Evolutionary conservation across 495 filamentous ascomycete genomes (phyloP), one percentile per base, ranked within the genome.

Genomic region (Talaromyces adpressus): DNA sequence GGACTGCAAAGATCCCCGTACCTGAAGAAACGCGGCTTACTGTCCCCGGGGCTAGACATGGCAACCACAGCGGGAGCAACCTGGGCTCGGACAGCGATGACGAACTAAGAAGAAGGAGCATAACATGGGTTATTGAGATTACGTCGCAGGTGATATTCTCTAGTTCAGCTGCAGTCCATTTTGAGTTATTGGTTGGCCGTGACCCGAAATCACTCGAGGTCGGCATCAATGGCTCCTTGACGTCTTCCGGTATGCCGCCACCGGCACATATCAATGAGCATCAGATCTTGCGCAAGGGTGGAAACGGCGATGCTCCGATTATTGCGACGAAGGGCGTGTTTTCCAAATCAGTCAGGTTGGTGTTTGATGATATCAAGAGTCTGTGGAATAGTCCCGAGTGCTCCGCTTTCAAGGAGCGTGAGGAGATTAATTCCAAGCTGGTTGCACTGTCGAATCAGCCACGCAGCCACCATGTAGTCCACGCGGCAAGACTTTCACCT

Each of bases 141-240:
- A 75, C 91, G 32, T 93, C 90, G 3, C 94, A 98, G 75, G 89
- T 96, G 49, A 83, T 98, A 47, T 98, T 98, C 68, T 97, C 93
- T 8, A 82, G 80, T 32, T 90, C 88, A 34, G 94, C 93, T 5
- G 87, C 88, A 1, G 92, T 98, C n/a, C 85, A 89, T 65, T 98
- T 91, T 72, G 94, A 98, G 72, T 70, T 98, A 16, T 68, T 97
- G 58, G 83, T 98, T 49, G 89, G 88, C 22, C 84, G 93, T 34
- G 93, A 98, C 72, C 88, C 92, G 69, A 91, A 87, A 67, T 91
- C 89, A 47, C 66, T 97, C 34, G 87, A 83, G 58, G 75, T 90
- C 18, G 85, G 88, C 63, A 65, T 65, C 70, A 83, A 61, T 70
- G 77, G 70, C 60, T 68, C 64, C 3, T 73, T 78, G n/a, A 77